A percentile compares a stretch with the other conserved stretches of the same genome.
Conservation (phyloP, 208 protist species). For the Trypanosomatidae sp. region DNA sequence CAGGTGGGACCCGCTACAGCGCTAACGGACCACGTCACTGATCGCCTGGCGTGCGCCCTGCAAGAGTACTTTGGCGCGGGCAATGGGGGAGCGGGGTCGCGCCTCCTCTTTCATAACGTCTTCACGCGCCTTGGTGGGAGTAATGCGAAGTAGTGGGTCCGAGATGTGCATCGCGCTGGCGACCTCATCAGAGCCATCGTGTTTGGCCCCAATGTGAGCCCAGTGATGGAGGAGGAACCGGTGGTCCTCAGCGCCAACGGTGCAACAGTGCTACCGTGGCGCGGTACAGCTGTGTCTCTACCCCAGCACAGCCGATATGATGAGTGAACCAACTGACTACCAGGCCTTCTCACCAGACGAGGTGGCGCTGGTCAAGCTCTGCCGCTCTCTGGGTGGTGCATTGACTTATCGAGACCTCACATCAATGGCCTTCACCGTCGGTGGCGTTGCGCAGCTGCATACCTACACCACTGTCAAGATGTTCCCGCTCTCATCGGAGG, state of each 20-base stretch:
- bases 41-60: constrained; percentile 39
- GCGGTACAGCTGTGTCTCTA: background rate
- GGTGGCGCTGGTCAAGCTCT: constrained; percentile 95
- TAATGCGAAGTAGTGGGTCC: constrained; percentile 25
- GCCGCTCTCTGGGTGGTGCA: constrained; percentile 74
- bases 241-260: constrained; percentile 1
- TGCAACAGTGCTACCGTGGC: background rate
- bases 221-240: constrained; percentile 72
- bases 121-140: constrained; percentile 6
- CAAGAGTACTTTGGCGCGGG: constrained; percentile 31
- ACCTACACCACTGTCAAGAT: constrained; percentile 94
- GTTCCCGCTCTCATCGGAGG: constrained; percentile 98
- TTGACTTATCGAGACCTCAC: constrained; percentile 51
- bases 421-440: constrained; percentile 57
- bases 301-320: constrained; percentile 56
- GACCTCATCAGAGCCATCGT: constrained; percentile 88
- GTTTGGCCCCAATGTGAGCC: constrained; percentile 98
- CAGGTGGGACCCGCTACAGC: constrained; percentile 48
- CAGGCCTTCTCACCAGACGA: constrained; percentile 96
- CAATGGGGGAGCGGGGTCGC: background rate
- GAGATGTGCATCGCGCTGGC: constrained; percentile 60
- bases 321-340: constrained; percentile 44
- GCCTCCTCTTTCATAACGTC: background rate
- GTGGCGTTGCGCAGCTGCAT: constrained; percentile 23
- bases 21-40: constrained; percentile 53